Base-by-base conservation (phyloP, 305 asterid genomes). In the Ajuga reptans region DNA sequence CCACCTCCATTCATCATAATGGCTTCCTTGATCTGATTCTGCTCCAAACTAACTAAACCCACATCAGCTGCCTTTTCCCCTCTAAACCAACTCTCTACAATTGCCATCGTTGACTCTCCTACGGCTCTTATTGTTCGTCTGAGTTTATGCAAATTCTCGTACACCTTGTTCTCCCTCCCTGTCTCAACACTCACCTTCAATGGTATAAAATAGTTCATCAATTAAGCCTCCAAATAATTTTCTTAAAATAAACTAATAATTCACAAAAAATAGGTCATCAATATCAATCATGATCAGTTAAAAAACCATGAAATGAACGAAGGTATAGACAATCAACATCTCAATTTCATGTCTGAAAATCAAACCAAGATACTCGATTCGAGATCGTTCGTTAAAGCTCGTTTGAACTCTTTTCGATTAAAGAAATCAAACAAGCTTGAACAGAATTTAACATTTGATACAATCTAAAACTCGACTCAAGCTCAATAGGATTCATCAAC, bases 121-220 rank as follows among this genome's bases (percentile, higher is more conserved):
- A 87, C 83, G 37, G 79, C 78, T 72, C 87, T 82, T 17, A 81
- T 75, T 17, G 72, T 75, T 53, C 68, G 82, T 78, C 96, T 84
- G 69, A 93, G 76, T 76, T 90, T 93, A 78, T 88, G 97, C 75
- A 93, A 69, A 79, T 87, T 88, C 76, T 84, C 91, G 62, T 93
- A 93, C 55, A 93, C 91, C 82, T 86, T 90, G 42, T 84, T 75
- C 68, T 78, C 89, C 74, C 75, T 82, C 56, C 69, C 81, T 24
- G 80, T 74, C 77, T 78, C 84, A 21, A 78, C 84, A 72, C 97
- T 91, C 72, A 87, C 95, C 97, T 90, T 83, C 72, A 78, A 42
- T 57, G 24, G 46, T 6, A 73, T 10, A 24, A 70, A 66, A 4
- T 12, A 27, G 47, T 42, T 70, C 10, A 54, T 52, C 60, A 53